Base-by-base conservation (phyloP, 495 filamentous ascomycete genomes). In the Halenospora varia region DNA sequence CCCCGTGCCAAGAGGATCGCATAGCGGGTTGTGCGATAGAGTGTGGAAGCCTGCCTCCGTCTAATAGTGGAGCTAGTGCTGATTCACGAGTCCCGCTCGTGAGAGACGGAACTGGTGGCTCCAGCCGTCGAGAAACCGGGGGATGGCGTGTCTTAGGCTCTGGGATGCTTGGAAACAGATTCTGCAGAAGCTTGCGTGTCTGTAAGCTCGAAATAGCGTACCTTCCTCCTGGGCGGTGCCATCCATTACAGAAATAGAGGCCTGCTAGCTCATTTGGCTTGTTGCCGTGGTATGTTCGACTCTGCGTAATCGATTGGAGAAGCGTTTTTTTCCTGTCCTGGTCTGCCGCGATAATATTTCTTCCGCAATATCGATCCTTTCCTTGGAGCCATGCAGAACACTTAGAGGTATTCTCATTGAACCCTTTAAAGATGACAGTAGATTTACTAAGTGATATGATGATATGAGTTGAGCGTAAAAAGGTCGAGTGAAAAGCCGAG, bases 211-310 rank as follows among this genome's bases (percentile, higher is more conserved):
- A 45, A 45, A 45, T 45, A 9, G n/a, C n/a, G n/a, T 45, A 20
- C 17, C 18, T 45, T 45, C 42, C 42, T 45, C 42, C 42, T n/a
- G 42, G 13, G 42, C 42, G 42, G 42, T 45, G 42, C 42, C 42
- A 45, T n/a, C 42, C n/a, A 20, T 45, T 45, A 45, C n/a, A 45
- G 42, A 45, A 45, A n/a, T 45, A 45, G 42, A 45, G 42, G 42
- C 42, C 42, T 45, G 42, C 42, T 20, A 45, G 42, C n/a, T 45
- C 42, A 17, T 45, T 20, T 45, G 42, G 6, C n/a, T 45, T 45
- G 42, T 45, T n/a, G 42, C 42, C n/a, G 17, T 45, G n/a, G n/a
- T 45, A 45, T 20, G 17, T 45, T 45, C 6, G 42, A 20, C 42
- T 20, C 8, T n/a, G 42, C 42, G 42, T 20, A 45, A 45, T 45